Conservation (phyloP, 2,329 filamentous ascomycete genomes). For the Lithohypha guttulata region DNA sequence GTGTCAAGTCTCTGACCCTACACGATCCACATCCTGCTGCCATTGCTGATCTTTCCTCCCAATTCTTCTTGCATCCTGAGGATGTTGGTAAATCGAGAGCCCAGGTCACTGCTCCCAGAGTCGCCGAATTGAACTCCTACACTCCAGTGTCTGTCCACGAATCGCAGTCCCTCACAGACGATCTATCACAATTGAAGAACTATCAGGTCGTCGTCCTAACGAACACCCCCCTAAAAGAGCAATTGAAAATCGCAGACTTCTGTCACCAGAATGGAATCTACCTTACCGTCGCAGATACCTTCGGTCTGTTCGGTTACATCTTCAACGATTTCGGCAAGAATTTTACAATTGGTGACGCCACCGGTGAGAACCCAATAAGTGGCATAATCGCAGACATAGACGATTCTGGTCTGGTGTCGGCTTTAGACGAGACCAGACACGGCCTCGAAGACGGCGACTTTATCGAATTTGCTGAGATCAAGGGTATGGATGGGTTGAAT, state of each 20-base stretch:
- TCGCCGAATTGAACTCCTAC: slow-evolving; percentile 93
- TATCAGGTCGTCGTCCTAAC: slow-evolving; percentile 92
- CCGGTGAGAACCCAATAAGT: slow-evolving; percentile 73
- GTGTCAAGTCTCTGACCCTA: slow-evolving; percentile 92
- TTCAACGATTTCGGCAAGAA: slow-evolving; percentile 97
- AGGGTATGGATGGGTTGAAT: slow-evolving; percentile 86
- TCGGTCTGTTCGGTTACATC: slow-evolving; percentile 85
- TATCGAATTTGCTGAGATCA: slow-evolving; percentile 85
- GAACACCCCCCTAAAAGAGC: slow-evolving; percentile 66
- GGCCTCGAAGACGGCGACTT: slow-evolving; percentile 93
- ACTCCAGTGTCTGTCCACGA: slow-evolving; percentile 74
- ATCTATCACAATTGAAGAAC: slow-evolving; percentile 72
- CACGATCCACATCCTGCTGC: slow-evolving; percentile 77
- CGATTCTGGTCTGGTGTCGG: slow-evolving; percentile 81
- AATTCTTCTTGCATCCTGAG: slow-evolving; percentile 84
- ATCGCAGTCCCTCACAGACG: slow-evolving; percentile 54
- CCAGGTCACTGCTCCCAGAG: slow-evolving; percentile 71
- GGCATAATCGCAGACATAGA: slow-evolving; percentile 88
- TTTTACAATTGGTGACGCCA: slow-evolving; percentile 82
- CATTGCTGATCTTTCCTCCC: slow-evolving; percentile 83
- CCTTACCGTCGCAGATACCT: slow-evolving; percentile 76
- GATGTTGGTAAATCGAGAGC: slow-evolving; percentile 92
- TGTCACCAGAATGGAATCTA: slow-evolving; percentile 92
- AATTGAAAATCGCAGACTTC: slow-evolving; percentile 79
- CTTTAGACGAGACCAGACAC: slow-evolving; percentile 87